A percentile compares a stretch with the other conserved stretches of the same genome.
Evolutionary conservation across 1,284 basidiomycete genomes (phyloP).

Genomic region (Melanopsichium pennsylvanicum): DNA sequence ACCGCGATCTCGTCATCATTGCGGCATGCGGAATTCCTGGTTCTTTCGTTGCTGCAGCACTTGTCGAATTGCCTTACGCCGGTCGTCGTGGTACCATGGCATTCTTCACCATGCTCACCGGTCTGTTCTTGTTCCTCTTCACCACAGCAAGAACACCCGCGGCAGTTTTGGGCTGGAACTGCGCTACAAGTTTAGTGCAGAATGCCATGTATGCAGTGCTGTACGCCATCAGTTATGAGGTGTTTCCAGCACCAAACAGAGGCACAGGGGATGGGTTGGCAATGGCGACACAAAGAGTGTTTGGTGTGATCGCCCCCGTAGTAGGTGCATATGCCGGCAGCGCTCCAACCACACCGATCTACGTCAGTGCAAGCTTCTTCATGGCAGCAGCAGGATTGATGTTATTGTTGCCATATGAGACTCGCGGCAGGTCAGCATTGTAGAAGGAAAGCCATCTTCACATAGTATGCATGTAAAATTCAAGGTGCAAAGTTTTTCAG

Average conservation of each 20-base stretch:
- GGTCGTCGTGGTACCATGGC: conserved; percentile 75
- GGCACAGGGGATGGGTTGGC: conserved; percentile 77
- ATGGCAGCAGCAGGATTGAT: conserved; percentile 73
- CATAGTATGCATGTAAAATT: too few species aligned
- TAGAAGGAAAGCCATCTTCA: conserved; percentile 5
- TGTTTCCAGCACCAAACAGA: conserved; percentile 76
- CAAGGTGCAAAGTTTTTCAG: too few species aligned
- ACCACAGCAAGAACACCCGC: conserved; percentile 74
- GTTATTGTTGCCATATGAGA: conserved; percentile 75
- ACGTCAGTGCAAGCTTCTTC: conserved; percentile 75
- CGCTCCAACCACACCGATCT: conserved; percentile 72
- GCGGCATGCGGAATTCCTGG: conserved; percentile 75
- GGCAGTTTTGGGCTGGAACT: conserved; percentile 77
- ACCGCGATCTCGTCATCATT: conserved; percentile 71
- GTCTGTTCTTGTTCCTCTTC: conserved; percentile 74
- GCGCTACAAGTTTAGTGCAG: conserved; percentile 71
- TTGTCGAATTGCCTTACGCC: conserved; percentile 73
- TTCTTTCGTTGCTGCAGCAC: conserved; percentile 71
- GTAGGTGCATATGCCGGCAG: conserved; percentile 72
- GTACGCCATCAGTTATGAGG: conserved; percentile 73
- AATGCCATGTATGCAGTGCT: conserved; percentile 77
- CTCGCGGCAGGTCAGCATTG: conserved; percentile 62
- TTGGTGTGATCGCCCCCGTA: conserved; percentile 75
- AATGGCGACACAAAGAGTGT: conserved; percentile 73
- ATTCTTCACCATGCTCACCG: conserved; percentile 73